A percentile compares a stretch with the other conserved stretches of the same genome.
Evolutionary conservation across 1,284 basidiomycete genomes (phyloP).

Genomic region (Ceratobasidium sp.): DNA sequence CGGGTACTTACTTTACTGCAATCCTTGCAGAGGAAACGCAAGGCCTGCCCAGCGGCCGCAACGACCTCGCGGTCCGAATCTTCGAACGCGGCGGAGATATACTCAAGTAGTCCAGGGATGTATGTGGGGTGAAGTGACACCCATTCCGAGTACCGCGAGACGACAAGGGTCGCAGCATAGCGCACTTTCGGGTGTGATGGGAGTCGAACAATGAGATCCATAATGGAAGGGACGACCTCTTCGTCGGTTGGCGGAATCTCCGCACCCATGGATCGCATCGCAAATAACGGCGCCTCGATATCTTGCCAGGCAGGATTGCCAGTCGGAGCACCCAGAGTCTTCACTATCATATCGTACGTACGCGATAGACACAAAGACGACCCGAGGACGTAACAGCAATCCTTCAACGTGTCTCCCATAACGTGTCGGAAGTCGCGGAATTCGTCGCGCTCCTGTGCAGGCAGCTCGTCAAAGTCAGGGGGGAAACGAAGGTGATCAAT

Average conservation of each 20-base stretch:
- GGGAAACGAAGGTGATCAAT: conserved; percentile 96
- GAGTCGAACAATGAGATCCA: conserved; percentile 92
- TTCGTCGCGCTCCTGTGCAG: conserved; percentile 89
- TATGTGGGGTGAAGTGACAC: conserved; percentile 90
- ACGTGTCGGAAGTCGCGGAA: conserved; percentile 96
- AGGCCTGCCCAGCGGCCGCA: conserved; percentile 94
- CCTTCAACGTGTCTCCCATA: conserved; percentile 99
- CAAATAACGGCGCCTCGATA: conserved; percentile 97
- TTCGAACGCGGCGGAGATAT: conserved; percentile 92
- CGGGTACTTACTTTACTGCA: conserved; percentile 76
- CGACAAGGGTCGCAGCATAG: conserved; percentile 94
- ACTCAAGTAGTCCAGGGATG: conserved; percentile 86
- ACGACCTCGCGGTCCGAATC: conserved; percentile 82
- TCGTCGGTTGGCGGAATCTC: conserved; percentile 88
- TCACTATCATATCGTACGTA: conserved; percentile 83
- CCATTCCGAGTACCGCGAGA: conserved; percentile 98
- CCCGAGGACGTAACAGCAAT: conserved; percentile 95
- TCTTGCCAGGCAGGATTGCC: conserved; percentile 80
- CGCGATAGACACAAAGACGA: conserved; percentile 84
- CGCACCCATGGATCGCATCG: conserved; percentile 98
- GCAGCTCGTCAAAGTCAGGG: conserved; percentile 69
- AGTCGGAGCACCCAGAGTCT: conserved; percentile 68
- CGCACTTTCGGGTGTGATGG: conserved; percentile 92
- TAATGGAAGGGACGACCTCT: conserved; percentile 90
- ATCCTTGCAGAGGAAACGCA: conserved; percentile 98